Evolutionary conservation across 805 yeast species (phyloP), one percentile per base, ranked within the genome.

Genomic region (Starmerella gropengiesseri): DNA sequence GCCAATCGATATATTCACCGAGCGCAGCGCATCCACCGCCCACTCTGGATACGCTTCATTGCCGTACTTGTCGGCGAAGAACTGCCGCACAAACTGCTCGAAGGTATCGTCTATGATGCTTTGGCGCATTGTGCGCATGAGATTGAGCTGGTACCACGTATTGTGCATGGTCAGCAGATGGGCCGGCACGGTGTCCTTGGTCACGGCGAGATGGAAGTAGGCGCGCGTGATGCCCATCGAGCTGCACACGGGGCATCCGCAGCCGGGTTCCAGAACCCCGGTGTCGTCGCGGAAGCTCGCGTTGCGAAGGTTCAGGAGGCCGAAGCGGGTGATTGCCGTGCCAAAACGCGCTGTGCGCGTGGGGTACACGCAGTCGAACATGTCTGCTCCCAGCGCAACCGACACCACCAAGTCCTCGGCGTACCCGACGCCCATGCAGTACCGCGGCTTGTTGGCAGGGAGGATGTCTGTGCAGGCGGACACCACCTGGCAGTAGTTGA

Each of bases 351-450:
- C 63, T 4, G 71, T 67, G 35, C 71, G 53, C 3, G 70, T 66
- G 9, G 71, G 71, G 47, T 64, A 67, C 5, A 67, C 71, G 41
- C 71, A 67, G 46, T 67, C 71, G 51, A 67, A 67, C 58, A 67
- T 53, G 46, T 67, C 71, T 2, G 70, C 71, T 1, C 71, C 71
- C 30, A 67, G 57, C 2, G 71, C 71, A 5, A 67, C 71, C 1
- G 66, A 60, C 7, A 67, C 71, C 5, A 67, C 66, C 47, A 67
- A 52, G 46, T 67, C 71, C 46, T 67, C 71, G 7, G 71, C 71
- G 42, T 67, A 67, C 14, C 71, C 71, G 5, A 67, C 69, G 13
- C 71, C 71, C 71, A 67, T 67, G 50, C 68, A 65, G 47, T 67
- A 67, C 16, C 68, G 56, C 1, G 71, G 71, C 50, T 67, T 67